phyloP scores from a whole-genome alignment of 768 basidiomycete species.

The Pulveroboletus sp. region DNA sequence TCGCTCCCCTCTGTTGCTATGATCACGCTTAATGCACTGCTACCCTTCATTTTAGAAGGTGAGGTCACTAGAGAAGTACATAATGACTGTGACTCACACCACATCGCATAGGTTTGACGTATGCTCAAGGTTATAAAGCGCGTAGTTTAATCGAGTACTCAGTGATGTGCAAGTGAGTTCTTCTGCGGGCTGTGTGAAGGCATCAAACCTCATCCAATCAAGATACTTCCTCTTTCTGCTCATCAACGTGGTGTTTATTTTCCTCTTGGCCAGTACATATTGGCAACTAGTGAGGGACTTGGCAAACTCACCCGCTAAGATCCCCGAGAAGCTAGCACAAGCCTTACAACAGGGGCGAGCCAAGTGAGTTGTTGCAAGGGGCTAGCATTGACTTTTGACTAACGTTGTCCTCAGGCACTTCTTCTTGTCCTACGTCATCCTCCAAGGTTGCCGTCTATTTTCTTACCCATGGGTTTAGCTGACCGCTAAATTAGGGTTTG shows the following conservation, averaged over 20 bases:
- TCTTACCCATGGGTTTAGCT: not conserved
- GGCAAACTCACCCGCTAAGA: constrained; percentile 90
- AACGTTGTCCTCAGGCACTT: constrained; percentile 53
- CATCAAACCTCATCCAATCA: constrained; percentile 10
- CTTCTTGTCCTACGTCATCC: constrained; percentile 80
- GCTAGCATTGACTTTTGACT: constrained; percentile 9
- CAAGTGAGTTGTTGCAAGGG: constrained; percentile 39
- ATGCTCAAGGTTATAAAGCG: constrained; percentile 87
- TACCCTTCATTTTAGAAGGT: constrained; percentile 93
- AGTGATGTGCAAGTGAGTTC: constrained; percentile 79
- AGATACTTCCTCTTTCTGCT: constrained; percentile 95
- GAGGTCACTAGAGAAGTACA: constrained; percentile 2
- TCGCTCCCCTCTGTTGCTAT: constrained; percentile 90
- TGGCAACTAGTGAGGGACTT: constrained; percentile 90
- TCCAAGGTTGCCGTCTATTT: constrained; percentile 55
- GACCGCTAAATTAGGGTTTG: constrained; percentile 54
- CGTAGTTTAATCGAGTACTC: constrained; percentile 94
- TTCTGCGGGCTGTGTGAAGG: not conserved
- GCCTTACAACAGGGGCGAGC: constrained; percentile 79
- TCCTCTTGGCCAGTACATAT: constrained; percentile 88
- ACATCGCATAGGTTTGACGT: constrained; percentile 58
- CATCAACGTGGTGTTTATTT: constrained; percentile 92
- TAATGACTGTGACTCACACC: not conserved
- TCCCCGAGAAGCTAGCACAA: constrained; percentile 87
- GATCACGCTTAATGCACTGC: constrained; percentile 82